Percentiles rank a stretch among this genome's conserved stretches.
Conservation (phyloP, 2,329 filamentous ascomycete species). For the Fusarium zealandicum region DNA sequence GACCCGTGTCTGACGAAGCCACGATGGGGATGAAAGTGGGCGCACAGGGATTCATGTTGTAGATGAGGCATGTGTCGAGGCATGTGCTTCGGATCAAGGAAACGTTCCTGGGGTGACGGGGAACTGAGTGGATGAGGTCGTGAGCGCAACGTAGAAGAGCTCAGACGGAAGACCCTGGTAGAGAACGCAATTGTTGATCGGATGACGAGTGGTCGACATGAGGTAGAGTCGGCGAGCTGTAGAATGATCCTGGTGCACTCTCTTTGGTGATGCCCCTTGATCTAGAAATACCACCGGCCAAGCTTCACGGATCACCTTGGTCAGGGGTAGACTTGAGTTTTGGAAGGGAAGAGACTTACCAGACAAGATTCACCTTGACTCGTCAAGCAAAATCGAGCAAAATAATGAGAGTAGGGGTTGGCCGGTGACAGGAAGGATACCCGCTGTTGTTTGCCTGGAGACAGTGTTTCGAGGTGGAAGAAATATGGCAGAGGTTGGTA, state of each 20-base stretch:
- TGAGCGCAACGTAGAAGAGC: background rate
- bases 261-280: background rate
- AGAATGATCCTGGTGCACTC: background rate
- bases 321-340: background rate
- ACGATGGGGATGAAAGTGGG: conserved; percentile 37
- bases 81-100: background rate
- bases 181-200: background rate
- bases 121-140: background rate
- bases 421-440: background rate
- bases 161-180: background rate
- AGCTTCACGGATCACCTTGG: background rate
- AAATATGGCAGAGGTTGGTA: background rate
- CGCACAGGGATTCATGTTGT: conserved; percentile 43
- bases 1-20: conserved; percentile 4
- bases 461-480: background rate
- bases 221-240: background rate
- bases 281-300: background rate
- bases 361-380: background rate
- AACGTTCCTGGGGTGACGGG: background rate
- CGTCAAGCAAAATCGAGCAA: conserved; percentile 3
- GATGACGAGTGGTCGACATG: background rate
- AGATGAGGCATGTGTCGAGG: background rate
- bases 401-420: background rate
- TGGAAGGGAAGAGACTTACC: background rate
- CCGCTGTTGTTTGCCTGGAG: background rate